Evolutionary conservation across 805 yeast species (phyloP).

Genomic region (Henningerozyma blattae): DNA sequence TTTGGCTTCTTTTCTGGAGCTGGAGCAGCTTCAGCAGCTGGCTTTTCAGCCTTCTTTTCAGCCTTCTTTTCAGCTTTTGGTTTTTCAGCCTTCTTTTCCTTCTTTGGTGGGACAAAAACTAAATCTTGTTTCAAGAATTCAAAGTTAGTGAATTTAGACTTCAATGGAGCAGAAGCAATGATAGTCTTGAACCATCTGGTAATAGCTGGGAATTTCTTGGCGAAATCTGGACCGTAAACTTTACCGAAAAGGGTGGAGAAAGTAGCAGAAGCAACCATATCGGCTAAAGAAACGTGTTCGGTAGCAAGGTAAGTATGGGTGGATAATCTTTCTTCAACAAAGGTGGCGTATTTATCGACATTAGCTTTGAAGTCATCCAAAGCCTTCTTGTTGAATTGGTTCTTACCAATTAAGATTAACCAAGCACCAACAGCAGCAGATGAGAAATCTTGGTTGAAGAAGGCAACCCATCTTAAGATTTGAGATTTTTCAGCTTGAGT

Average conservation of each 20-base stretch:
- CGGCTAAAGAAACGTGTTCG: slow-evolving; percentile 42
- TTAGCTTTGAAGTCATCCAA: slow-evolving; percentile 35
- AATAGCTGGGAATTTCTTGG: slow-evolving; percentile 47
- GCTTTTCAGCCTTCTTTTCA: slow-evolving; percentile 21
- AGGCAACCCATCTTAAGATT: slow-evolving; percentile 66
- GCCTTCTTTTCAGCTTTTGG: slow-evolving; percentile 30
- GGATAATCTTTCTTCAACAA: slow-evolving; percentile 47
- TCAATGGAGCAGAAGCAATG: slow-evolving; percentile 34
- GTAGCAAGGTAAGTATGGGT: slow-evolving; percentile 64
- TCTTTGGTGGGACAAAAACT: slow-evolving; percentile 59
- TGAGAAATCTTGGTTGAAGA: slow-evolving; percentile 58
- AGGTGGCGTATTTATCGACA: slow-evolving; percentile 28
- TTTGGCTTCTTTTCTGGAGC: slow-evolving; percentile 57
- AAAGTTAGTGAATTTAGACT: slow-evolving; percentile 36
- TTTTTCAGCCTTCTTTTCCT: slow-evolving; percentile 36
- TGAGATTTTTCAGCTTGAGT: slow-evolving; percentile 44
- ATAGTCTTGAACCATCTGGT: slow-evolving; percentile 66
- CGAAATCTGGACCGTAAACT: slow-evolving; percentile 49
- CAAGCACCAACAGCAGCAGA: slow-evolving; percentile 35
- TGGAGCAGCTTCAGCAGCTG: slow-evolving; percentile 48
- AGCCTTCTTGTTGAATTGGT: slow-evolving; percentile 70
- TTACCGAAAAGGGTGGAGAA: slow-evolving; percentile 1
- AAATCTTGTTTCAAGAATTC: slow-evolving; percentile 50
- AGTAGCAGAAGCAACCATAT: slow-evolving; percentile 9
- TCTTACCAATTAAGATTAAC: slow-evolving; percentile 45